phyloP scores from a whole-genome alignment of 2,329 filamentous ascomycete species.

The Exophiala dermatitidis region DNA sequence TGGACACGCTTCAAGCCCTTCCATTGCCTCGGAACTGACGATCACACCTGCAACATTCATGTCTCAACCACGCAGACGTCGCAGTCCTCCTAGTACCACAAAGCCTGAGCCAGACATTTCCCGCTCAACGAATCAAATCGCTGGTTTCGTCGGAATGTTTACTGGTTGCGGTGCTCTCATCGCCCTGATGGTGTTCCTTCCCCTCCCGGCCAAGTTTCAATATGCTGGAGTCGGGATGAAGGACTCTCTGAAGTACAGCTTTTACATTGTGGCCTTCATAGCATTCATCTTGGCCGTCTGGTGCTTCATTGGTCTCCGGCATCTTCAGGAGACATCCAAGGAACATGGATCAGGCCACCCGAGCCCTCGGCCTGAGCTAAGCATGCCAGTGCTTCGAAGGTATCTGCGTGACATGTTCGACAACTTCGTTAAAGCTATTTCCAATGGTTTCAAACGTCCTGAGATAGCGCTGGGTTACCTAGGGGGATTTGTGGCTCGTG shows the following conservation, averaged over 20 bases:
- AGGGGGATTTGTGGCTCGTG: slow-evolving; percentile 88
- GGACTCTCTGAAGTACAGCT: slow-evolving; percentile 71
- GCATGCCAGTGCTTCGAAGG: background rate
- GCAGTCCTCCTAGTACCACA: slow-evolving; percentile 12
- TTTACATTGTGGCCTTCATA: slow-evolving; percentile 73
- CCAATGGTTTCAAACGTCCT: slow-evolving; percentile 66
- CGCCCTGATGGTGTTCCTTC: slow-evolving; percentile 73
- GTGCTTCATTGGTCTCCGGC: slow-evolving; percentile 69
- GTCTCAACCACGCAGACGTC: slow-evolving; percentile 13
- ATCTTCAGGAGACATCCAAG: slow-evolving; percentile 62
- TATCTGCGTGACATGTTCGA: slow-evolving; percentile 8
- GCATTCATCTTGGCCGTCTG: slow-evolving; percentile 64
- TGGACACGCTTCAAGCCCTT: slow-evolving; percentile 43
- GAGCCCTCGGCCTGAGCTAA: background rate
- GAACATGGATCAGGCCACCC: slow-evolving; percentile 53
- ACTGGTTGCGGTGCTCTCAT: slow-evolving; percentile 87
- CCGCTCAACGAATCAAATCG: slow-evolving; percentile 56
- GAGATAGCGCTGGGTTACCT: slow-evolving; percentile 82
- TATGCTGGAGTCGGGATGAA: slow-evolving; percentile 64
- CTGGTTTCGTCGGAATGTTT: slow-evolving; percentile 84
- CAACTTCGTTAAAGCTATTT: slow-evolving; percentile 48
- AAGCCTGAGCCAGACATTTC: slow-evolving; percentile 12
- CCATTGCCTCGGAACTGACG: slow-evolving; percentile 53
- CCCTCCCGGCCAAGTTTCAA: slow-evolving; percentile 74
- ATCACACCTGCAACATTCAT: slow-evolving; percentile 48